Base-by-base conservation (phyloP, 306 rosid genomes). In the Notholithocarpus densiflorus region DNA sequence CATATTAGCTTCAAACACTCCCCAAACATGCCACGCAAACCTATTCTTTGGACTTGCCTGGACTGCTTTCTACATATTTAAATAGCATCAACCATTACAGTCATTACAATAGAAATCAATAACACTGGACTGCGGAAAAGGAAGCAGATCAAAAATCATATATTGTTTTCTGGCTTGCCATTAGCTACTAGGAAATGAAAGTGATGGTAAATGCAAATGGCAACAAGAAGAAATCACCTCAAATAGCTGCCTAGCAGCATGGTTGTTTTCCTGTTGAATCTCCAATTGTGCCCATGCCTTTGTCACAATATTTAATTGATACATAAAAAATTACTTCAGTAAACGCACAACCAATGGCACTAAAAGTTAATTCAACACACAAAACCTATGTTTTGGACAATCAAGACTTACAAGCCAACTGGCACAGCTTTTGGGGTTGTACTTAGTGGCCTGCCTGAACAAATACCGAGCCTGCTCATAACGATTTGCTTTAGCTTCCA, bases 231-330 rank as follows among this genome's bases (percentile, higher is more conserved):
- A 51, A 71, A 77, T 81, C 80, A 92, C 98, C 98, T 95, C 97
- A 85, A 95, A 95, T 70, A 92, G 87, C 84, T 68, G 75, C 85
- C 96, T 87, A 43, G 98, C 97, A 70, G 85, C 81, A 21, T 68
- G 86, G 40, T 87, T 82, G 75, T 91, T 95, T 85, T 89, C 92
- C 75, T 89, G 97, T 73, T 89, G 97, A 85, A 87, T 87, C 84
- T 95, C 98, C 95, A 92, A 74, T 75, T 92, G 98, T 15, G 97
- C 98, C 98, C 98, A 95, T 17, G 97, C 95, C 98, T 95, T 74
- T 29, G 56, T 75, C 62, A 77, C 34, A 54, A 52, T 40, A 56
- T 75, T 74, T 57, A 73, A 66, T 62, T 78, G n/a, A 20, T 27
- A 18, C 56, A 64, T 19, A 66, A 53, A 53, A 75, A n/a, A 34